Conservation (phyloP, 345 rosid species). For the Viola odorata region DNA sequence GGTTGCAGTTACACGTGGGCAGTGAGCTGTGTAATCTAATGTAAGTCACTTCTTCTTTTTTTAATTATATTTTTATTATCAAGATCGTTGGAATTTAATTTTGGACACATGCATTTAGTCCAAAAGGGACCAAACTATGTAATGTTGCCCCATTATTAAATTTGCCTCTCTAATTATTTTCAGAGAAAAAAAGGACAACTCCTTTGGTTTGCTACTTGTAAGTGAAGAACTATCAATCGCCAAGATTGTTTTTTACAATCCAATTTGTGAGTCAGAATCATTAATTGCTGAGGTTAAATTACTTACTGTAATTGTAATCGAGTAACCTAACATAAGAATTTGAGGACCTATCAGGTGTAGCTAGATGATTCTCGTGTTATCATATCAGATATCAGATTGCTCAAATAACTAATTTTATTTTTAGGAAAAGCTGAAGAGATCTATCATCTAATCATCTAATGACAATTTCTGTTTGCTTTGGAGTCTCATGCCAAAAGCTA, state of each 20-base stretch:
- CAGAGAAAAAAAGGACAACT: background rate
- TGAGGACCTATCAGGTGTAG: no score
- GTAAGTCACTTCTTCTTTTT: no score
- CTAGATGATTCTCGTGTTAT: no score
- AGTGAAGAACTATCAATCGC: no score
- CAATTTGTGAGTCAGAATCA: constrained; percentile 2
- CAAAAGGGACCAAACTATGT: background rate
- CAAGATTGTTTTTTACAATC: background rate
- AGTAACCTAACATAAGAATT: no score
- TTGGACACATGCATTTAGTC: constrained; percentile 13
- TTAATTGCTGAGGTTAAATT: background rate
- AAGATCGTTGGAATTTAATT: background rate
- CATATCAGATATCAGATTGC: no score
- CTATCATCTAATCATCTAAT: no score
- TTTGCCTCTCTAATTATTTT: background rate
- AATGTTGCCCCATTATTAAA: background rate
- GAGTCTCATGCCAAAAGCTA: constrained; percentile 3
- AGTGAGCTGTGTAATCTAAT: constrained; percentile 16
- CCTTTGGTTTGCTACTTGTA: background rate
- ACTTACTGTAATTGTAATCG: no score
- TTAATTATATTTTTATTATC: background rate
- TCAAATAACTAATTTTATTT: no score
- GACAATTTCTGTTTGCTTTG: background rate
- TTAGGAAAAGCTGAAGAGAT: background rate
- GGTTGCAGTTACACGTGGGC: background rate